Evolutionary conservation across 2,329 filamentous ascomycete genomes (phyloP).

Genomic region (Botryotinia convoluta): DNA sequence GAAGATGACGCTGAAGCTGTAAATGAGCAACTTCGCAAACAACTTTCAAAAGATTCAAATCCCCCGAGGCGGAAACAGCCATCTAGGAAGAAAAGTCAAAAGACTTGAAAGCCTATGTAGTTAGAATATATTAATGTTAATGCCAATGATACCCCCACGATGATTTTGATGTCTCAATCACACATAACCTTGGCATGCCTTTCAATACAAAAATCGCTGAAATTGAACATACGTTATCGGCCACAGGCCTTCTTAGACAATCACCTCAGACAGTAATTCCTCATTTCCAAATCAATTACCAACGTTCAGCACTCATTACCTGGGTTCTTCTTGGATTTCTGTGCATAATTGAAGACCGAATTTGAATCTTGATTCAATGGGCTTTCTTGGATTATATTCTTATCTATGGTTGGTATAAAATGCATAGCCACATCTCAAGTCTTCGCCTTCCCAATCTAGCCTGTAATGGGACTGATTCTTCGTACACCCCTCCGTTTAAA

Average conservation of each 20-base stretch:
- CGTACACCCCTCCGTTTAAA: background rate
- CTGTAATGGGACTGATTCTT: background rate
- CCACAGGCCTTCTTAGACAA: background rate
- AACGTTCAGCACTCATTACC: background rate
- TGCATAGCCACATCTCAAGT: background rate
- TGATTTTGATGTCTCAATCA: too few species aligned
- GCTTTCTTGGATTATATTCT: background rate
- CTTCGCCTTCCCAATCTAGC: background rate
- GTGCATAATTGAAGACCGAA: background rate
- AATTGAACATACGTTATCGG: background rate
- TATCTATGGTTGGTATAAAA: background rate
- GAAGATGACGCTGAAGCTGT: slow-evolving; percentile 34
- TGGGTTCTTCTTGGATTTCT: background rate
- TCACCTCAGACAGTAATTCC: background rate
- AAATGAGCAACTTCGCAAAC: slow-evolving; percentile 36
- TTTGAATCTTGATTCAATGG: background rate
- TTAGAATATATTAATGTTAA: slow-evolving; percentile 14
- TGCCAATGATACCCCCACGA: slow-evolving; percentile 11
- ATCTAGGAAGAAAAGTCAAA: slow-evolving; percentile 38
- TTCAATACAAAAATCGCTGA: background rate
- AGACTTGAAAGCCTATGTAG: slow-evolving; percentile 19
- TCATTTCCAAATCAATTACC: background rate
- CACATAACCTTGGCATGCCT: background rate
- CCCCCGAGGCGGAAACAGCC: slow-evolving; percentile 25
- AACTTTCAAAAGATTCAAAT: slow-evolving; percentile 31